phyloP scores from a whole-genome alignment of 2,329 filamentous ascomycete genomes.

The Daldinia sp. region DNA sequence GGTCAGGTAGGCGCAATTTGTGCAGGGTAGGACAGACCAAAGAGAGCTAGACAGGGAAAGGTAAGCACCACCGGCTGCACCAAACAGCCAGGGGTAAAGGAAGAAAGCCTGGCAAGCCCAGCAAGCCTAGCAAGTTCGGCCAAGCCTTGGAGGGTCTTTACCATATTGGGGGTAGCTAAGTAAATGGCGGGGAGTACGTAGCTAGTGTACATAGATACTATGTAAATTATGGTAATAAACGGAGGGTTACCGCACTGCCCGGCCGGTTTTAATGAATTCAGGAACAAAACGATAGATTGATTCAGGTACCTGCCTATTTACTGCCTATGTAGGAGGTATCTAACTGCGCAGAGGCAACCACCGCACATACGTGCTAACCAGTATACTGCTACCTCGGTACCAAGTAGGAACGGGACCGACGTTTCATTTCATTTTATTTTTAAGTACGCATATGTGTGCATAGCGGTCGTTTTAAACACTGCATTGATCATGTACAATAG shows the following conservation, averaged over 20 bases:
- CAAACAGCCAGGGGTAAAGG: slow-evolving; percentile 38
- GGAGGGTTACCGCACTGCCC: slow-evolving; percentile 33
- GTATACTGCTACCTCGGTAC: not conserved
- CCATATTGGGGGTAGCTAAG: slow-evolving; percentile 35
- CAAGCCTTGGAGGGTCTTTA: slow-evolving; percentile 33
- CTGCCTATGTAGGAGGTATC: not conserved
- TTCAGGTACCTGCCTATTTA: slow-evolving; percentile 12
- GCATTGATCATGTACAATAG: not conserved
- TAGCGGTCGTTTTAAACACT: not conserved
- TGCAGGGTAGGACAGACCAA: slow-evolving; percentile 7
- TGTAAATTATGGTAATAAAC: slow-evolving; percentile 13
- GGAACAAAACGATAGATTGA: slow-evolving; percentile 36
- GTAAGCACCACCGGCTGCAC: slow-evolving; percentile 20
- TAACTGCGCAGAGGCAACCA: not conserved
- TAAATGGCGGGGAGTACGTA: slow-evolving; percentile 34
- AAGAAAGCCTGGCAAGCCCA: slow-evolving; percentile 14
- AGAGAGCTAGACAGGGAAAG: slow-evolving; percentile 17
- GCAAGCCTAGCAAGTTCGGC: slow-evolving; percentile 20
- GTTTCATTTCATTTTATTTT: slow-evolving; percentile 10
- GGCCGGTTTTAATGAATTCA: slow-evolving; percentile 39
- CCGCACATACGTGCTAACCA: slow-evolving; percentile 5
- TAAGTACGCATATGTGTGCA: not conserved
- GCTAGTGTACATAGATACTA: too few species aligned
- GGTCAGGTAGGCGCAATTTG: slow-evolving; percentile 16
- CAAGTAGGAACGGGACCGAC: slow-evolving; percentile 20